Base-by-base conservation (phyloP, 176 grass and related monocot species). In the Eragrostis curvula region DNA sequence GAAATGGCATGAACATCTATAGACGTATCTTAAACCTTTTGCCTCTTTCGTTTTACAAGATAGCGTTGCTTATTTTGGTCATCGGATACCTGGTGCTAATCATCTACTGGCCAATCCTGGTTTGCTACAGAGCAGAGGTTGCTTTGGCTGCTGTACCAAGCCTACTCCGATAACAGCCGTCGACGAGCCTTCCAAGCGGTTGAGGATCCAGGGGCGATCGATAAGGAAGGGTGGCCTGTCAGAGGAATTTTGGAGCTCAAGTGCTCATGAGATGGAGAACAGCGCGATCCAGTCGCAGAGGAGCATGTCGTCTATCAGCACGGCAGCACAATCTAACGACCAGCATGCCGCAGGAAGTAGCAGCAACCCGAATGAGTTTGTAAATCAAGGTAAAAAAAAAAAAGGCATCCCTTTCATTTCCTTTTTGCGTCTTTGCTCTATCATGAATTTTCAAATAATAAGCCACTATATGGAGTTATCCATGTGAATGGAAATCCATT, bases 71-170 rank as follows among this genome's bases (percentile, higher is more conserved):
- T 73, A 3, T 69, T 5, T 77, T 5, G 25, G 62, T 62, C 53
- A 21, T 66, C 0, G n/a, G 8, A 65, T 59, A 57, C 21, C 52
- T 48, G 47, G 43, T 89, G 71, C 79, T 94, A 89, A 94, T 91
- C 79, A 49, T 78, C 58, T 64, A 81, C 80, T 87, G 83, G 85
- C 79, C 68, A 23, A 88, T 89, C 77, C 86, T 90, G 90, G 63
- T 87, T 98, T 95, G 88, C 77, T 93, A 95, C 95, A 98, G 95
- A 91, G 81, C 95, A 98, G 95, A 93, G 85, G 95, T 98, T 98
- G 90, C 86, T 87, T 98, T 91, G 90, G 88, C 88, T 98, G 95
- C 71, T 98, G 81, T 85, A 48, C 81, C 50, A 95, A 95, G 47
- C 76, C 95, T 62, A 88, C 88, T 83, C 92, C 95, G 24, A 86